A percentile compares a stretch with the other conserved stretches of the same genome.
phyloP scores from a whole-genome alignment of 2,329 filamentous ascomycete genomes.

The Acarospora socialis region DNA sequence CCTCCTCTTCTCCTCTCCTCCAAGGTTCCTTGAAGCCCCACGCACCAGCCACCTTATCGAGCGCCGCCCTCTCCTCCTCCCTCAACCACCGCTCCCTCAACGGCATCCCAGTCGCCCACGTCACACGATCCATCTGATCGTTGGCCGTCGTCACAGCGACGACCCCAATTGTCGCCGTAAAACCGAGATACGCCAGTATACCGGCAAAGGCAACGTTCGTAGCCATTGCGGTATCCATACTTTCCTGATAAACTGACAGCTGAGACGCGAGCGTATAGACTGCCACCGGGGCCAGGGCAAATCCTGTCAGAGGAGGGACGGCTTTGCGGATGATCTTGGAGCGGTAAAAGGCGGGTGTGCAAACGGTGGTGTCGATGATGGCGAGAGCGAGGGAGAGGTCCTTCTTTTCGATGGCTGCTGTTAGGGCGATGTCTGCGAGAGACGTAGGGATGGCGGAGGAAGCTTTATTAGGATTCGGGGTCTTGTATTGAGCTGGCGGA shows the following conservation, averaged over 20 bases:
- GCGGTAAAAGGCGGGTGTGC: constrained; percentile 28
- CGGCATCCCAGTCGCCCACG: constrained; percentile 72
- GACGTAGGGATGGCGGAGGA: constrained; percentile 57
- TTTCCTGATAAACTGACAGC: constrained; percentile 37
- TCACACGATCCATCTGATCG: constrained; percentile 88
- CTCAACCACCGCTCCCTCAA: constrained; percentile 70
- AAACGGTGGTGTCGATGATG: constrained; percentile 51
- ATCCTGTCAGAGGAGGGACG: constrained; percentile 26
- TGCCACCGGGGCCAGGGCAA: constrained; percentile 10
- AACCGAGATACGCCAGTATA: constrained; percentile 68
- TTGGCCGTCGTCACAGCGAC: constrained; percentile 77
- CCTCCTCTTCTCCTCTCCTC: constrained; percentile 78
- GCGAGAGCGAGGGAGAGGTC: constrained; percentile 66
- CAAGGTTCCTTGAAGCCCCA: constrained; percentile 82
- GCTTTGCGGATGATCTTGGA: constrained; percentile 31
- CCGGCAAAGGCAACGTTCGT: constrained; percentile 68
- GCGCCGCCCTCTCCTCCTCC: constrained; percentile 76
- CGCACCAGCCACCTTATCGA: constrained; percentile 72
- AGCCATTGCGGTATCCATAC: constrained; percentile 62
- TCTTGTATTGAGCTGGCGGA: constrained; percentile 44
- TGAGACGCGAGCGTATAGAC: constrained; percentile 9
- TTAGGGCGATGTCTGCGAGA: constrained; percentile 59
- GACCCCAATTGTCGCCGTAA: constrained; percentile 67
- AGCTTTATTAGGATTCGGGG: constrained; percentile 52
- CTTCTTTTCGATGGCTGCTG: constrained; percentile 64